Evolutionary conservation across 176 grass and related monocot species (phyloP).

Genomic region (Carex cristatella): DNA sequence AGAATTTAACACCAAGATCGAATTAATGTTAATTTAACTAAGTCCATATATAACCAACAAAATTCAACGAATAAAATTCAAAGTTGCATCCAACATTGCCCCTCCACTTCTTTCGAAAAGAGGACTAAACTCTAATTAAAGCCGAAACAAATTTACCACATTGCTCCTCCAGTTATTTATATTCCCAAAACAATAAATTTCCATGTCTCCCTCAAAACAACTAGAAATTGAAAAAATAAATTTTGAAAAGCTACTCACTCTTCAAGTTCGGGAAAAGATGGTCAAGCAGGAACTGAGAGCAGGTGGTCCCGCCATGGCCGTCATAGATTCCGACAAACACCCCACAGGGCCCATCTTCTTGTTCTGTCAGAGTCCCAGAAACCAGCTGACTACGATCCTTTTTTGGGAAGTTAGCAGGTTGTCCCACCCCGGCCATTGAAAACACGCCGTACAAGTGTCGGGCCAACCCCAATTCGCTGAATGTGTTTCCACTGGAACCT

Average conservation of each 20-base stretch:
- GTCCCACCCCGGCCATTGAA: slow-evolving; percentile 33
- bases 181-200: not conserved
- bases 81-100: not conserved
- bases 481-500: too few species aligned
- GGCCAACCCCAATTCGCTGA: too few species aligned
- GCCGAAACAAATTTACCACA: not conserved
- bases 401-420: slow-evolving; percentile 11
- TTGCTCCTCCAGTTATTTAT: not conserved
- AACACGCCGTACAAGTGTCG: slow-evolving; percentile 29
- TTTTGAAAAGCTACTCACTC: not conserved
- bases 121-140: not conserved
- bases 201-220: not conserved
- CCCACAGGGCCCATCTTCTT: not conserved
- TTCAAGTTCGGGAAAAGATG: slow-evolving; percentile 34
- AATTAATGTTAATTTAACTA: not conserved
- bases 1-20: not conserved
- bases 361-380: slow-evolving; percentile 12
- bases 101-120: not conserved
- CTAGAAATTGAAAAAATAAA: not conserved
- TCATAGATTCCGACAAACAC: slow-evolving; percentile 42
- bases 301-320: slow-evolving; percentile 39
- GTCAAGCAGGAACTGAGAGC: slow-evolving; percentile 30
- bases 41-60: not conserved
- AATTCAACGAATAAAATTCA: not conserved
- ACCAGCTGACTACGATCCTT: slow-evolving; percentile 43